phyloP scores from a whole-genome alignment of 2,329 filamentous ascomycete species.

The Samsoniella hepiali region DNA sequence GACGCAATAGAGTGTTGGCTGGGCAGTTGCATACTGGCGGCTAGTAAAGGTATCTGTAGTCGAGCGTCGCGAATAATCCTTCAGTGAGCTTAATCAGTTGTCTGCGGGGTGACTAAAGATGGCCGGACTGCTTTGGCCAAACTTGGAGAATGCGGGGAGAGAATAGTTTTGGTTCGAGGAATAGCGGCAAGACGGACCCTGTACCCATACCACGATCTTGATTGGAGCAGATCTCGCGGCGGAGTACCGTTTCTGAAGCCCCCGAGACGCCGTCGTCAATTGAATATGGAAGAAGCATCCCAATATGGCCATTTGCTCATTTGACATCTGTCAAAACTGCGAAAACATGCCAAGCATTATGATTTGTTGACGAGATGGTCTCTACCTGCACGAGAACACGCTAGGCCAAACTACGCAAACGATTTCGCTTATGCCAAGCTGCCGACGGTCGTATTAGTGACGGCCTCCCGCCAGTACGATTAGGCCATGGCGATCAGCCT shows the following conservation, averaged over 20 bases:
- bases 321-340: no score
- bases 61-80: neutral
- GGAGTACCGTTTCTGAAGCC: neutral
- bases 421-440: neutral
- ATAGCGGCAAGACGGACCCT: neutral
- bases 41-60: neutral
- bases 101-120: neutral
- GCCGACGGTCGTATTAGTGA: constrained; percentile 30
- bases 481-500: constrained; percentile 43
- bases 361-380: no score
- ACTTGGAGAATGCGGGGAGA: neutral
- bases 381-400: neutral
- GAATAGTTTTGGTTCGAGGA: neutral
- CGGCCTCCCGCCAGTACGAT: constrained; percentile 44
- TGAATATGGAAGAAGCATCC: no score
- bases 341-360: no score
- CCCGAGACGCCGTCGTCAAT: no score
- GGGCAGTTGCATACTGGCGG: neutral
- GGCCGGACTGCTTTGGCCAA: neutral
- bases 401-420: neutral
- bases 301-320: no score
- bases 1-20: no score
- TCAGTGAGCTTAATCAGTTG: neutral
- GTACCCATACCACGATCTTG: neutral
- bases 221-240: neutral